phyloP scores from a whole-genome alignment of 2,329 filamentous ascomycete genomes.

The Xylaria sp. region DNA sequence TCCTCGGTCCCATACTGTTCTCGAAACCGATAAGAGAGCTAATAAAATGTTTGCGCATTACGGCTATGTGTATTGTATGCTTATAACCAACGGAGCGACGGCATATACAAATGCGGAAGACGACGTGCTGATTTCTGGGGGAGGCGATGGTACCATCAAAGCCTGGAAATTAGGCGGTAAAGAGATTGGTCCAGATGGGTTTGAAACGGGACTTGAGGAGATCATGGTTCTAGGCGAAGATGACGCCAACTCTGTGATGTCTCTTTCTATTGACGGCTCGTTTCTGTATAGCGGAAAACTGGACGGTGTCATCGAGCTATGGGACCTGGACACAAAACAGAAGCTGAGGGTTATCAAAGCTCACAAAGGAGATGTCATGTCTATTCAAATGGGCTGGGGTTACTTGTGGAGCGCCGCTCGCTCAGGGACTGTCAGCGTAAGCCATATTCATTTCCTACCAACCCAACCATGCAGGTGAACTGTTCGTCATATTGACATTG shows the following conservation, averaged over 20 bases:
- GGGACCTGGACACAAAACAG: constrained; percentile 95
- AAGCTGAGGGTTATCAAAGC: constrained; percentile 86
- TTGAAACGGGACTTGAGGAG: constrained; percentile 72
- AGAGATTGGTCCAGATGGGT: constrained; percentile 60
- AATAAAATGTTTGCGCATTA: constrained; percentile 92
- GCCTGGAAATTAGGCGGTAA: constrained; percentile 77
- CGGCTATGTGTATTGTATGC: constrained; percentile 97
- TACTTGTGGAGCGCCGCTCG: constrained; percentile 88
- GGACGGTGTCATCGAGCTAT: constrained; percentile 89
- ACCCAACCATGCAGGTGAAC: not conserved
- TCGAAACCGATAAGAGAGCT: constrained; percentile 84
- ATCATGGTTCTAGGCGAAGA: constrained; percentile 72
- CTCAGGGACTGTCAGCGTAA: constrained; percentile 85
- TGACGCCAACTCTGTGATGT: constrained; percentile 74
- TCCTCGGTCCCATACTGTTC: constrained; percentile 63
- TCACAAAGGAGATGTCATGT: constrained; percentile 84
- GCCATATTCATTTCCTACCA: constrained; percentile 43
- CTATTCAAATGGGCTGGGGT: constrained; percentile 85
- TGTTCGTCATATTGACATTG: constrained; percentile 17
- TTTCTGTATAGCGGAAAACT: constrained; percentile 93
- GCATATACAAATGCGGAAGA: constrained; percentile 75
- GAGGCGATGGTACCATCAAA: constrained; percentile 93
- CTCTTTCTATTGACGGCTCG: constrained; percentile 85
- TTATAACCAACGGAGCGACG: constrained; percentile 77
- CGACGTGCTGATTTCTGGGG: constrained; percentile 88